Evolutionary conservation across 192 early-diverging fungal species (phyloP), one percentile per base, ranked within the genome.

Genomic region (Rhizoclosmatium sp.): DNA sequence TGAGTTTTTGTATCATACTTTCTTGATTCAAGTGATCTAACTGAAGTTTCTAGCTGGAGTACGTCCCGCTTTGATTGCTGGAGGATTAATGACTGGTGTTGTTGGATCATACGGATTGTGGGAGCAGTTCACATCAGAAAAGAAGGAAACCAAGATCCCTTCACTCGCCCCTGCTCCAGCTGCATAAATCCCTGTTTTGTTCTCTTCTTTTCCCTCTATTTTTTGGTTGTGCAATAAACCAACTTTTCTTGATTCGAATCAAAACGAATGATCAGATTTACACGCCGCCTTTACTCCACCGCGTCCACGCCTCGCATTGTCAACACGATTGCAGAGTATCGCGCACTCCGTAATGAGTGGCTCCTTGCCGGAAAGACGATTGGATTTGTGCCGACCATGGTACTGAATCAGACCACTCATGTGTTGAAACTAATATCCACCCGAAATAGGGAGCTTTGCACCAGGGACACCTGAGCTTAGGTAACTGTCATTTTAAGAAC

Each of bases 321-420:
- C 68, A 87, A 91, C 71, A 92, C 90, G 7, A 92, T 98, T 58
- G 84, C 84, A 0, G 93, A 93, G 31, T 92, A 95, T 76, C 89
- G 94, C 46, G 48, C 59, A 16, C 66, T 87, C 2, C 44, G 83
- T 21, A 45, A 62, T 4, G 75, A 79, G 41, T 96, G 95, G 95
- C 86, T 88, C 41, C 78, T 85, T 58, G 73, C 84, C 42, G 88
- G 91, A 51, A 67, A 81, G 16, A 86, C 87, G 9, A 85, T 99
- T n/a, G 98, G 95, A 14, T 94, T 97, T 78, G 95, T 99, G 0
- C 94, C 98, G 0, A 99, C 98, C n/a, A 99, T 99, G 98, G 87
- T 87, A 12, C 23, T 40, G 21, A 42, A 62, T 3, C 41, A n/a
- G 10, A 31, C 31, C 3, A 23, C 3, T 54, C 41, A 61, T 39